These are phyloP conservation scores for Agrostemma githago DNA, from an alignment of 148 eudicot species.

Conservation along the genomic window DNA sequence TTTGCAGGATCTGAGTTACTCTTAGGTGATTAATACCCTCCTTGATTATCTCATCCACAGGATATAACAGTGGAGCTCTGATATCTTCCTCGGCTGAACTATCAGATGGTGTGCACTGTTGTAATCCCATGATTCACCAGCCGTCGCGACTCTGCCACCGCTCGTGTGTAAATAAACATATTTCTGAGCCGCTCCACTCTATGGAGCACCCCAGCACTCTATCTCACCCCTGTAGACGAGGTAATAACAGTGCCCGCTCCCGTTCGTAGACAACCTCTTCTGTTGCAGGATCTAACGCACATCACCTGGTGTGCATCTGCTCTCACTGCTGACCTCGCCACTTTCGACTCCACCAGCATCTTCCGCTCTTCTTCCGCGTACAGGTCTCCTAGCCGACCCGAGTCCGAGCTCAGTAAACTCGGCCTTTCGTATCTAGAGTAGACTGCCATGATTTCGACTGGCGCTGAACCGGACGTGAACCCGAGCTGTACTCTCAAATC, in stretches of 20 bases:
- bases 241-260: slow-evolving; percentile 58
- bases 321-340: slow-evolving; percentile 47
- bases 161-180: slow-evolving; percentile 53
- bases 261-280: slow-evolving; percentile 47
- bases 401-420: slow-evolving; percentile 31
- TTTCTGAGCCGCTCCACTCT: slow-evolving; percentile 59
- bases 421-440: slow-evolving; percentile 61
- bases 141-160: slow-evolving; percentile 73
- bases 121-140: slow-evolving; percentile 44
- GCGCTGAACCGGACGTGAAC: slow-evolving; percentile 60
- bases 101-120: slow-evolving; percentile 53
- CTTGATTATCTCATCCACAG: no score
- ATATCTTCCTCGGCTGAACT: no score
- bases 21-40: no score
- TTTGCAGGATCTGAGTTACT: no score
- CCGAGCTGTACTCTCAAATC: slow-evolving; percentile 58
- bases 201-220: slow-evolving; percentile 6
- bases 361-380: slow-evolving; percentile 92
- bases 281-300: slow-evolving; percentile 64
- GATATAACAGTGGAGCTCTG: no score
- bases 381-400: slow-evolving; percentile 57
- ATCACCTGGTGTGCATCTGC: slow-evolving; percentile 60
- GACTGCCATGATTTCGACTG: slow-evolving; percentile 66
- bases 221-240: slow-evolving; percentile 41
- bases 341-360: slow-evolving; percentile 55